Evolutionary conservation across 1,284 basidiomycete species (phyloP), one percentile per base, ranked within the genome.

Genomic region (Moesziomyces globuligerus): DNA sequence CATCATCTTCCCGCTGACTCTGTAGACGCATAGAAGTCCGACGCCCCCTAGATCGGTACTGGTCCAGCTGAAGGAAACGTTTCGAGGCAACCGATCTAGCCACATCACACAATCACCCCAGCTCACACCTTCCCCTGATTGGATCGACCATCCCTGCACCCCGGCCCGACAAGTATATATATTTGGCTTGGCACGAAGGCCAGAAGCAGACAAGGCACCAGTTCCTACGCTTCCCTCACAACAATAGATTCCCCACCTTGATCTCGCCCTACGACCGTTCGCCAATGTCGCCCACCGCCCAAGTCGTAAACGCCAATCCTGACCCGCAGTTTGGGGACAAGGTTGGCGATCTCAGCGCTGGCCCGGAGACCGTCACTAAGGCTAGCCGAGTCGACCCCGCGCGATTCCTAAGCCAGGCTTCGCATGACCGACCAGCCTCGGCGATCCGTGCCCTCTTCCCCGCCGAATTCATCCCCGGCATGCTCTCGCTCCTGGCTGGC

Each of bases 401-500:
- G 1, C 68, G 68, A 9, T 71, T 71, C 36, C 48, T 71, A 21
- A 66, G 61, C 32, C 53, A 58, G 24, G 13, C 50, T 1, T 50
- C 57, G 3, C 58, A 46, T 40, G 39, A 52, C 9, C 68, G 75
- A 18, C 71, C 55, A 24, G 49, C 61, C 11, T 54, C 64, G n/a
- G 48, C 79, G 84, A 87, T 88, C 64, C 85, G 87, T 43, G 84
- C 85, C 1, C 86, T 97, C 28, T 87, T 90, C 74, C 91, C 89
- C 0, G 86, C 93, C 41, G 94, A 97, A 83, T 84, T 84, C 20
- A 86, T 84, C 2, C 92, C 92, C 0, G 91, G 91, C 4, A 84
- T 95, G 67, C 90, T 97, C 54, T 94, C 92, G 17, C 86, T 96
- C 58, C 79, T 85, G 21, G 86, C 86, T 10, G 87, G 87, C 32